Evolutionary conservation across 139 green algal species (phyloP), one percentile per base, ranked within the genome.

Genomic region (Chlamydomonas sp.): DNA sequence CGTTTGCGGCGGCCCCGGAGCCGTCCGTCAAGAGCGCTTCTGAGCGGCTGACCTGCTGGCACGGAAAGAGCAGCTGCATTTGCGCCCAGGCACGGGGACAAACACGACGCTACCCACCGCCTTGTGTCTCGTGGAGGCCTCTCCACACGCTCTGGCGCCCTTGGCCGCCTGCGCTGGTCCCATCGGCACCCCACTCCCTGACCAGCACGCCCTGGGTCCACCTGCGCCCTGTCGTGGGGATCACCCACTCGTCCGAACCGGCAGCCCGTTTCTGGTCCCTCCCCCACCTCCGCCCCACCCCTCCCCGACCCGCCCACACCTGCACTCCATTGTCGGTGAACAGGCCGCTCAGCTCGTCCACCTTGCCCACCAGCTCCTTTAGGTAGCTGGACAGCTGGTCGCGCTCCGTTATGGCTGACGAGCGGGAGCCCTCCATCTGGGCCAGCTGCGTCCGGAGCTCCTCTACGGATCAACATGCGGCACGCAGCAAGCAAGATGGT

Each of bases 341-440:
- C 80, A 86, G 69, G 59, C 14, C 67, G 15, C 66, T 18, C 18
- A 85, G 67, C 58, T 85, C 16, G 14, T 85, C 80, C 80, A 85
- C 80, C 59, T 2, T 9, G 8, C 80, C 80, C 80, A 85, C 20
- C 80, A 85, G 80, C n/a, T 85, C 68, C 80, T 20, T 58, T 59
- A 85, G 80, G 58, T 68, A 3, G 3, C 18, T 14, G 18, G 80
- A 58, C 59, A 85, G 68, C 59, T 61, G 18, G 67, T 85, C 80
- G 49, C 68, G 58, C 69, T 85, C 80, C 8, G 0, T 1, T 6
- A 10, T 17, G 4, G 67, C 80, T 2, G 68, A 18, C 9, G 80
- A 16, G 57, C 80, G 80, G 68, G 80, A 85, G 5, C 9, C 2
- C 80, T 85, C 80, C 80, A 78, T 58, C 1, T 59, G 4, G 16